Evolutionary conservation across 306 rosid species (phyloP).

Genomic region (Oemleria cerasiformis): DNA sequence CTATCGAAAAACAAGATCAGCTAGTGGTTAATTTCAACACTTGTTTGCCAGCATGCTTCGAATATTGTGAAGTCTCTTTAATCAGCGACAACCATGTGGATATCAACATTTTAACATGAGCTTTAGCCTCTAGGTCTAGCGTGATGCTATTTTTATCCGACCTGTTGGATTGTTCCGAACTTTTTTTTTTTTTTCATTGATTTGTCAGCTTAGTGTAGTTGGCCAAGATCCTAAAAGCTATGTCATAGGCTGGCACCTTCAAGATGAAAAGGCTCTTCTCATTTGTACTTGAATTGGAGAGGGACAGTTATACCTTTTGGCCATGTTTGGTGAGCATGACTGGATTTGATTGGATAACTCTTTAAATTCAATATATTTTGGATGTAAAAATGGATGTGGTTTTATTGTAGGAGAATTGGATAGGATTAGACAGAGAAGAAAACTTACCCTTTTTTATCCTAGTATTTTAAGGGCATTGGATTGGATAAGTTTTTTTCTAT

Average conservation of each 20-base stretch:
- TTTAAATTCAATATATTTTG: no score
- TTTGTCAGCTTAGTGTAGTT: not conserved
- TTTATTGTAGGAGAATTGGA: no score
- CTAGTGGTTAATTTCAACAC: no score
- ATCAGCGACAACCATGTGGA: not conserved
- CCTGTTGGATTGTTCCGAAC: not conserved
- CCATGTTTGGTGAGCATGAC: no score
- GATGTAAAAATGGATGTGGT: no score
- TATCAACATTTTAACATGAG: not conserved
- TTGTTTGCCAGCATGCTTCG: not conserved
- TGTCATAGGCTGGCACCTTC: not conserved
- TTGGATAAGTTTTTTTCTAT: no score
- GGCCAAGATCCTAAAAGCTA: not conserved
- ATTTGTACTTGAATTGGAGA: not conserved
- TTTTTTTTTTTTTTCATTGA: not conserved
- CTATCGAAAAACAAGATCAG: no score
- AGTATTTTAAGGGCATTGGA: no score
- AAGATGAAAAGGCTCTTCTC: not conserved
- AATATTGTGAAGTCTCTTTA: not conserved
- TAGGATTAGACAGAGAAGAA: no score
- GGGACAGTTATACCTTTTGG: no score
- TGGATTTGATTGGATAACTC: no score
- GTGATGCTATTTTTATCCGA: not conserved
- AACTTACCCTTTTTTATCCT: no score
- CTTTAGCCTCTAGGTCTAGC: not conserved